A percentile compares a stretch with the other conserved stretches of the same genome.
Conservation (phyloP, 352 stramenopile species). For the Phytophthora pisi region DNA sequence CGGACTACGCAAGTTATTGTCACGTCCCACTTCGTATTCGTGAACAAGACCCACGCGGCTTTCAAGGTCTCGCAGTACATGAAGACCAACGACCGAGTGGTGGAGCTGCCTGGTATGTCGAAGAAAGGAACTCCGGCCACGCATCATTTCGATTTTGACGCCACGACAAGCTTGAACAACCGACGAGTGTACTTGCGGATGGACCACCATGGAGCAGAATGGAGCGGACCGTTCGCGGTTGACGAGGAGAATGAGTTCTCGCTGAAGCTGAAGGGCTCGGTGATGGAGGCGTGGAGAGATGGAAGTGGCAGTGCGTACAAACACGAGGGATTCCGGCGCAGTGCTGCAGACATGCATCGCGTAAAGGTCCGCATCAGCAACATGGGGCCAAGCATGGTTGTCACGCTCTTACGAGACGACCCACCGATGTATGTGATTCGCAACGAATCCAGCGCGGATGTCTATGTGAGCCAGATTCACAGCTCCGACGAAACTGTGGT, state of each 20-base stretch:
- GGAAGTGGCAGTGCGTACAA: slow-evolving; percentile 41
- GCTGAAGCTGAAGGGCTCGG: slow-evolving; percentile 69
- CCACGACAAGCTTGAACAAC: slow-evolving; percentile 50
- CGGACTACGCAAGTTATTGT: slow-evolving; percentile 87
- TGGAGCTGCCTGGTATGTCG: slow-evolving; percentile 59
- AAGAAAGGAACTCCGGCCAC: slow-evolving; percentile 43
- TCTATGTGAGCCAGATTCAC: slow-evolving; percentile 76
- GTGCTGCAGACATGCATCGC: slow-evolving; percentile 59
- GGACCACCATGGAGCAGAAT: slow-evolving; percentile 74
- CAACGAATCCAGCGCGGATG: slow-evolving; percentile 79
- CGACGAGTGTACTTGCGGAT: slow-evolving; percentile 78
- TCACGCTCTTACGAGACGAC: slow-evolving; percentile 78
- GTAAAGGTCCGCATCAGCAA: slow-evolving; percentile 80
- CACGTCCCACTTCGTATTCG: slow-evolving; percentile 85
- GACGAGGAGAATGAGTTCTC: slow-evolving; percentile 89
- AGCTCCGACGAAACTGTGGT: slow-evolving; percentile 67
- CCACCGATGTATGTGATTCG: slow-evolving; percentile 87
- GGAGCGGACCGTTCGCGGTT: slow-evolving; percentile 82
- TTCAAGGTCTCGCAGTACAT: slow-evolving; percentile 83
- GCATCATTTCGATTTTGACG: slow-evolving; percentile 79
- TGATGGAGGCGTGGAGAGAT: slow-evolving; percentile 56
- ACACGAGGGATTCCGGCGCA: slow-evolving; percentile 49
- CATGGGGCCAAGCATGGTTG: slow-evolving; percentile 79
- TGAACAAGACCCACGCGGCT: slow-evolving; percentile 78
- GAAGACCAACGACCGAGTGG: slow-evolving; percentile 61